Conservation (phyloP, 306 rosid genomes). For the Vigna hirtella region DNA sequence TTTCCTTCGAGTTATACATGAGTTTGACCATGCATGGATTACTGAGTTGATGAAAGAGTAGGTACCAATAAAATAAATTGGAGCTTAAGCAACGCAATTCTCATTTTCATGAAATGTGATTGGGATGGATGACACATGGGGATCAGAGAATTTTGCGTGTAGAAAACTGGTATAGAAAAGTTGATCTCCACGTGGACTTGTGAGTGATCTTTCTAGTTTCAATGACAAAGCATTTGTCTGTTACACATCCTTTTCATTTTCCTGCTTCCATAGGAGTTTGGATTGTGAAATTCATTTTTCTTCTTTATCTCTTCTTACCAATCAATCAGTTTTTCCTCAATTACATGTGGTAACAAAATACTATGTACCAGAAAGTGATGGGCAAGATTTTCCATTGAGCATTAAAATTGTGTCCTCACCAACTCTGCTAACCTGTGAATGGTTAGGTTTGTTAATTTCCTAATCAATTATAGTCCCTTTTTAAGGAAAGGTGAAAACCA, state of each 20-base stretch:
- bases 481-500: slow-evolving; percentile 50
- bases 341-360: slow-evolving; percentile 42
- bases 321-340: slow-evolving; percentile 34
- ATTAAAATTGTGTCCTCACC: slow-evolving; percentile 41
- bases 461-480: slow-evolving; percentile 42
- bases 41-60: slow-evolving; percentile 23
- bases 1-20: slow-evolving; percentile 12
- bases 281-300: slow-evolving; percentile 29
- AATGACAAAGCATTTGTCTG: slow-evolving; percentile 29
- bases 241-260: slow-evolving; percentile 31
- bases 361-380: slow-evolving; percentile 41
- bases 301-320: slow-evolving; percentile 33
- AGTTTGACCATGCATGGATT: slow-evolving; percentile 22
- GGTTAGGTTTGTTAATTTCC: slow-evolving; percentile 42
- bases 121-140: slow-evolving; percentile 73
- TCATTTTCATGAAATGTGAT: slow-evolving; percentile 48
- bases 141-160: slow-evolving; percentile 59
- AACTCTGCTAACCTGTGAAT: slow-evolving; percentile 42
- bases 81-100: slow-evolving; percentile 54
- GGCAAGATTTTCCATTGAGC: slow-evolving; percentile 41
- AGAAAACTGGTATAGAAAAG: slow-evolving; percentile 43
- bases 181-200: slow-evolving; percentile 59
- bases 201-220: slow-evolving; percentile 40
- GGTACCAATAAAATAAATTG: slow-evolving; percentile 36
- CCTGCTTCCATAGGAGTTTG: slow-evolving; percentile 22